Percentiles rank a stretch among this genome's conserved stretches.
Evolutionary conservation across 2,329 filamentous ascomycete species (phyloP).

Genomic region (Hypoxylon sp.): DNA sequence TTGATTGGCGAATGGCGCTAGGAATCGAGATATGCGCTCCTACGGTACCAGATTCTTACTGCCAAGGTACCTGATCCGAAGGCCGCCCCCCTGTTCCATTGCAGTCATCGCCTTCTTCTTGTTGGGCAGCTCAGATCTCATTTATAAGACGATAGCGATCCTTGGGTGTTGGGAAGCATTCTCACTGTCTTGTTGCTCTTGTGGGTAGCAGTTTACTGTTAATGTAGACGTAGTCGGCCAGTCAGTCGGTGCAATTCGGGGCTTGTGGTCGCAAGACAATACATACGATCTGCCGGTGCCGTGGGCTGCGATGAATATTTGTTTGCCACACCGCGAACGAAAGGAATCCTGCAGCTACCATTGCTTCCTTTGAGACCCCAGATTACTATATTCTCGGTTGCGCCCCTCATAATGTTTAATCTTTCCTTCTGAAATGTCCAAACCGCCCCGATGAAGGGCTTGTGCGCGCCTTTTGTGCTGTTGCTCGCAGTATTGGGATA

Average conservation of each 20-base stretch:
- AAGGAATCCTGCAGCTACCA: constrained; percentile 35
- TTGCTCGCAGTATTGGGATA: constrained; percentile 51
- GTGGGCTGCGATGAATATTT: constrained; percentile 28
- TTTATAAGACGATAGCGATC: constrained; percentile 30
- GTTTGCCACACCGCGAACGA: constrained; percentile 7
- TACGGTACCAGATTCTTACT: constrained; percentile 30
- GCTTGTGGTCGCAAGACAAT: constrained; percentile 21
- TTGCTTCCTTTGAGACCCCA: constrained; percentile 34
- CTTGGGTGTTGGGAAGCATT: constrained; percentile 23
- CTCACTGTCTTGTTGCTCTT: constrained; percentile 19
- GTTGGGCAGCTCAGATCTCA: constrained; percentile 27
- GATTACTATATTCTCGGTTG: constrained; percentile 34
- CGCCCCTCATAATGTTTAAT: constrained; percentile 47
- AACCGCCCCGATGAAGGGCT: constrained; percentile 52
- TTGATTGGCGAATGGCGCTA: constrained; percentile 31
- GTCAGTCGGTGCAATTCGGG: constrained; percentile 16
- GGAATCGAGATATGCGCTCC: constrained; percentile 39
- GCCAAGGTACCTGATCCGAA: constrained; percentile 32
- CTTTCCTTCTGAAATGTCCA: constrained; percentile 45
- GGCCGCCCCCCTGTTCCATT: constrained; percentile 35
- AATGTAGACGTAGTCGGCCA: constrained; percentile 19
- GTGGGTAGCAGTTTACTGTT: constrained; percentile 32
- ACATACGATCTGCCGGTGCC: constrained; percentile 25
- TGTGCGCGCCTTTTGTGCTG: constrained; percentile 48
- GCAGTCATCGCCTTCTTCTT: constrained; percentile 33